Evolutionary conservation across 75 land plant species (phyloP).

Genomic region (Picea glauca): DNA sequence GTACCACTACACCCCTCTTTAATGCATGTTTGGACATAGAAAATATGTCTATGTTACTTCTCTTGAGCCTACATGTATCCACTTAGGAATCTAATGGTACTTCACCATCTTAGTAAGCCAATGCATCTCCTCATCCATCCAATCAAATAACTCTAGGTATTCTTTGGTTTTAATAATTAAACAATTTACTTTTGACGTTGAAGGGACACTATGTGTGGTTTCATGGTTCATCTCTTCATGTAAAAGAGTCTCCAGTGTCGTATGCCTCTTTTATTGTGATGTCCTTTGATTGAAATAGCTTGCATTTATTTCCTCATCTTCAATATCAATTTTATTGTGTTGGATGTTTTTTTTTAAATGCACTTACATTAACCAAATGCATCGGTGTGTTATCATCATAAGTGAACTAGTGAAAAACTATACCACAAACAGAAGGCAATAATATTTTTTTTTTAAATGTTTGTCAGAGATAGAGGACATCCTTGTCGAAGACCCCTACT

Average conservation of each 20-base stretch:
- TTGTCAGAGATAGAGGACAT: too few species aligned
- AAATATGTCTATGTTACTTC: conserved; percentile 76
- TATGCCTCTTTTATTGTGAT: conserved; percentile 91
- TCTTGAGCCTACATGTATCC: too few species aligned
- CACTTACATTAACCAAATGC: too few species aligned
- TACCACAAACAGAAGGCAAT: too few species aligned
- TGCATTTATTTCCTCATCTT: conserved; percentile 99
- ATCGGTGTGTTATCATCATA: too few species aligned
- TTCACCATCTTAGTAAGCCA: conserved; percentile 86
- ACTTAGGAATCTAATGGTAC: conserved; percentile 83
- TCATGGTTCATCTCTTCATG: conserved; percentile 98
- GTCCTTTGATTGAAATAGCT: conserved; percentile 99
- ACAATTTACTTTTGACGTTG: too few species aligned
- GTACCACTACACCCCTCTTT: conserved; percentile 46
- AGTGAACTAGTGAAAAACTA: too few species aligned
- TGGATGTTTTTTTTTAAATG: conserved; percentile 99
- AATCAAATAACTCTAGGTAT: conserved; percentile 91
- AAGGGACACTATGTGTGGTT: conserved; percentile 96
- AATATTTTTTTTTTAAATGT: too few species aligned
- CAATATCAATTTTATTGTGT: conserved; percentile 99
- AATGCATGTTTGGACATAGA: conserved; percentile 78
- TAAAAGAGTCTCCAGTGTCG: conserved; percentile 88
- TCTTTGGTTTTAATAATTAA: conserved; percentile 95
- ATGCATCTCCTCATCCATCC: conserved; percentile 94
- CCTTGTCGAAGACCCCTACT: too few species aligned